These are phyloP conservation scores for Mortierella alpina DNA, from an alignment of 192 early-diverging fungal species.

Conservation along the genomic window DNA sequence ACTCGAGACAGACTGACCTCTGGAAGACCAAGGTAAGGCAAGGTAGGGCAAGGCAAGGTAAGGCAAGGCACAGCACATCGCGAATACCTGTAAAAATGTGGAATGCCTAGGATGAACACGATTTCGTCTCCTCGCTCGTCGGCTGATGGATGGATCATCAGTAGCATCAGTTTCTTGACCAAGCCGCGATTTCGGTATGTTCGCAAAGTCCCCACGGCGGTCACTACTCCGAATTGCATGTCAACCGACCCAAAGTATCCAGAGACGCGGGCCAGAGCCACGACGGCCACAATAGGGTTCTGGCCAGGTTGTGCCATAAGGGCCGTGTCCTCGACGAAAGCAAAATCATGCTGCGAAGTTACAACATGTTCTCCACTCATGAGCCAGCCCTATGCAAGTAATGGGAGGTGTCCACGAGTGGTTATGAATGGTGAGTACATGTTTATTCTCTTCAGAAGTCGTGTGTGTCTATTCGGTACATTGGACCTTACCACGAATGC, in stretches of 20 bases:
- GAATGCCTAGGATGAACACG: constrained; percentile 24
- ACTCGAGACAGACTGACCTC: no score
- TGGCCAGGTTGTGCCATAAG: not conserved
- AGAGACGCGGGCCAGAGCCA: not conserved
- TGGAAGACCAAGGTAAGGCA: no score
- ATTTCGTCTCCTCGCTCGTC: constrained; percentile 7
- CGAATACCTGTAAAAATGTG: constrained; percentile 31
- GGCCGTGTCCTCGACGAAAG: constrained; percentile 7
- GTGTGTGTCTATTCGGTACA: not conserved
- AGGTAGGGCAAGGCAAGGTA: no score
- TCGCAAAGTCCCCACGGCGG: not conserved
- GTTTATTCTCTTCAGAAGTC: no score
- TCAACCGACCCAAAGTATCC: constrained; percentile 3
- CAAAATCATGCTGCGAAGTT: constrained; percentile 7
- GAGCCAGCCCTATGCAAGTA: not conserved
- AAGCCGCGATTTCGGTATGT: constrained; percentile 5
- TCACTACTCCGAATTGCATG: not conserved
- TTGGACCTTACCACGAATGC: not conserved
- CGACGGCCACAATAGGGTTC: not conserved
- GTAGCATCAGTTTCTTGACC: not conserved
- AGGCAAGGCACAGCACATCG: not conserved
- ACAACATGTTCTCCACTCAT: constrained; percentile 1
- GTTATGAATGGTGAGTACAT: no score
- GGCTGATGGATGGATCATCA: constrained; percentile 11
- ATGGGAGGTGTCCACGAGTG: no score